Evolutionary conservation across 192 early-diverging fungal genomes (phyloP), one percentile per base, ranked within the genome.

Genomic region (Rhizophagus clarus): DNA sequence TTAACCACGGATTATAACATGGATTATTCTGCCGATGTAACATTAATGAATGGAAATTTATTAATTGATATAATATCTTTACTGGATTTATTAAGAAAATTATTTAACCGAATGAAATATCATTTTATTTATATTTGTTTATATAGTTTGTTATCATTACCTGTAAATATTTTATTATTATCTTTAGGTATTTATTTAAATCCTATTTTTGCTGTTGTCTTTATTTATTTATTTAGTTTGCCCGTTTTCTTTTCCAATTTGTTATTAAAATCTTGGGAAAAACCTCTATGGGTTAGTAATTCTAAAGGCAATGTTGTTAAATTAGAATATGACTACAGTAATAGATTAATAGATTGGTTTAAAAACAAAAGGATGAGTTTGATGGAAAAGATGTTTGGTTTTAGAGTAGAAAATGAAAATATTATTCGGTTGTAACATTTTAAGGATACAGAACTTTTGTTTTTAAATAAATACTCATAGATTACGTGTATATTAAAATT

Each of bases 191-290:
- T 92, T 29, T 88, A 92, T 73, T 70, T 99, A 71, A 96, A 91
- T 40, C 96, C 98, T 0, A 96, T 98, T 93, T 85, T 96, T 82
- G 95, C 96, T 0, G 96, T 97, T 20, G 83, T 95, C 79, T 94
- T 96, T 31, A 99, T 99, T 96, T 96, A 96, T 1, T 88, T 94
- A 72, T 92, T 91, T 73, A 95, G 94, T 26, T 91, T 97, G 20
- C 93, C 92, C 81, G 97, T 99, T 17, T 96, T 98, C 34, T 85
- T 88, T 56, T 94, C 93, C 29, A 96, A 94, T 70, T 82, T 99
- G 72, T 82, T 94, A 83, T 90, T 99, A n/a, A 96, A 96, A 67
- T 83, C 82, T 78, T 90, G 89, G 89, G 82, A 71, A 68, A 89
- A 86, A 42, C 89, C 87, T 63, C 12, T 17, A 1, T 79, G 84